Percentiles rank a stretch among this genome's conserved stretches.
Conservation (phyloP, 257 asterid species). For the Solanum pinnatisectum region DNA sequence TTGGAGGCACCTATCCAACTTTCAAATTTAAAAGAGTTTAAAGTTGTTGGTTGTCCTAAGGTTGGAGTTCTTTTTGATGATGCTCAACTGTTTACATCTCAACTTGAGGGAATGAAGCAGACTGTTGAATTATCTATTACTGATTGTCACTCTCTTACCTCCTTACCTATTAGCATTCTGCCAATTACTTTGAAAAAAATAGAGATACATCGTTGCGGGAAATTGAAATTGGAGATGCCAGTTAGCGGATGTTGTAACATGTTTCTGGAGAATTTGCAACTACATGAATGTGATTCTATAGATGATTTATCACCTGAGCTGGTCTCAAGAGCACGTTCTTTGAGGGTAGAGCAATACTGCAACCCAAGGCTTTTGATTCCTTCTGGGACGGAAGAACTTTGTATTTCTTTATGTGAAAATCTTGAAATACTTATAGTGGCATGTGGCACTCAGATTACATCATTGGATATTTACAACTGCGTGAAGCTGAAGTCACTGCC, state of each 20-base stretch:
- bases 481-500: not conserved
- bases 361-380: not conserved
- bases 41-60: not conserved
- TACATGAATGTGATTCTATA: accelerated
- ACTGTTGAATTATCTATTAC: not conserved
- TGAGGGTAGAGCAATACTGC: accelerated
- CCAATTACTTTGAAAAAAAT: not conserved
- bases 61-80: not conserved
- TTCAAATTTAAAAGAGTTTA: not conserved
- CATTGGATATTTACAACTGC: not conserved
- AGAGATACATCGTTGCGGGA: accelerated
- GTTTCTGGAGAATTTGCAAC: accelerated
- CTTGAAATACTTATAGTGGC: not conserved
- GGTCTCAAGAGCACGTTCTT: not conserved
- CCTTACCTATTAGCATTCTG: not conserved
- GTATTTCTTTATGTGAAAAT: not conserved
- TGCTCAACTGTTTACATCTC: not conserved
- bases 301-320: not conserved
- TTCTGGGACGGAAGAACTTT: not conserved
- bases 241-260: not conserved
- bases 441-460: not conserved
- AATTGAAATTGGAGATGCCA: not conserved
- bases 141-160: not conserved
- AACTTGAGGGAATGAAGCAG: not conserved
- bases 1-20: not conserved